These are phyloP conservation scores for Verticillium longisporum DNA, from an alignment of 2,329 filamentous ascomycete genomes.

Conservation along the genomic window DNA sequence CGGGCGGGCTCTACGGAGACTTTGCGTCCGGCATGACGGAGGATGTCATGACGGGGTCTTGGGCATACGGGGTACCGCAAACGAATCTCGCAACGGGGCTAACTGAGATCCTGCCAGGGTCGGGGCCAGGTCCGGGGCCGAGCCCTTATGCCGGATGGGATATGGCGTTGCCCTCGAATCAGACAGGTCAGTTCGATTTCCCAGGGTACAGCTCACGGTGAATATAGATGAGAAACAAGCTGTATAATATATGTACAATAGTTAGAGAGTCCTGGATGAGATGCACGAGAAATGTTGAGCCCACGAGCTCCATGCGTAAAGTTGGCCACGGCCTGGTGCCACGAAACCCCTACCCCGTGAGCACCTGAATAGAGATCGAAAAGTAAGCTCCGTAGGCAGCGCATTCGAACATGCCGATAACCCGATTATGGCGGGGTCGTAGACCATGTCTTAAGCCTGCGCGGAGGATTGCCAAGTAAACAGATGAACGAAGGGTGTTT, in stretches of 20 bases:
- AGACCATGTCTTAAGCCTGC: too few relatives aligned
- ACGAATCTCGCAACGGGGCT: not conserved
- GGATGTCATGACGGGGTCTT: slow-evolving; percentile 6
- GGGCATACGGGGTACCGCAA: slow-evolving; percentile 1
- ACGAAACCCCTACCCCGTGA: too few relatives aligned
- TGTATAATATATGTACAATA: not conserved
- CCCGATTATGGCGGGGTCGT: too few relatives aligned
- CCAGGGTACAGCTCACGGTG: slow-evolving; percentile 1
- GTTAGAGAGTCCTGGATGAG: not conserved
- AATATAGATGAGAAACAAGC: not conserved
- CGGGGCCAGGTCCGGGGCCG: not conserved
- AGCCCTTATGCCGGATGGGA: not conserved
- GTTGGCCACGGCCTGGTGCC: too few relatives aligned
- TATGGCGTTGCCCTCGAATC: not conserved
- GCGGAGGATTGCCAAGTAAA: too few relatives aligned
- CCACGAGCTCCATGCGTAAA: too few relatives aligned
- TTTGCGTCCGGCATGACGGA: slow-evolving; percentile 4
- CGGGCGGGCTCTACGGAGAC: not conserved
- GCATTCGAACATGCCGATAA: too few relatives aligned
- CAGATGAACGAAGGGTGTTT: not conserved
- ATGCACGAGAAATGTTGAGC: not conserved
- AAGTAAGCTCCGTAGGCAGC: too few relatives aligned
- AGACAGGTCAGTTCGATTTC: slow-evolving; percentile 6
- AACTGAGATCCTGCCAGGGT: not conserved
- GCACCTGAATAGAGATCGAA: too few relatives aligned